Conservation (phyloP, 2,329 filamentous ascomycete species). For the Neofusicoccum laricinum region DNA sequence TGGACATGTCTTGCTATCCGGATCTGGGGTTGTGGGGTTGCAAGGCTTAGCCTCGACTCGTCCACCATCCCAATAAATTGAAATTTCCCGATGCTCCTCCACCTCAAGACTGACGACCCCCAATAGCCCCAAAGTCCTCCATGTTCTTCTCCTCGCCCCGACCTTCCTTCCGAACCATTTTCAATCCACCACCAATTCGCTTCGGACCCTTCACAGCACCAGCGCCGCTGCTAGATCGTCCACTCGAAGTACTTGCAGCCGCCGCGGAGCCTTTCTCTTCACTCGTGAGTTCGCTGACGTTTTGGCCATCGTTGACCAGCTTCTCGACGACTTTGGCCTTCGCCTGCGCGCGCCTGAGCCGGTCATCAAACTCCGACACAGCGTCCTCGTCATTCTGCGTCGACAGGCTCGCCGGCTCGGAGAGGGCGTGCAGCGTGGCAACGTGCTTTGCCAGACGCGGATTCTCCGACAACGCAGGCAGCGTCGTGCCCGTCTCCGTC, state of each 20-base stretch:
- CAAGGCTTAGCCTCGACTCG: no score
- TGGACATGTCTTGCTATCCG: not conserved
- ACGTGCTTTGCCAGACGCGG: constrained; percentile 74
- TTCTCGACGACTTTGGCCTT: constrained; percentile 85
- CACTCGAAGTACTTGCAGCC: not conserved
- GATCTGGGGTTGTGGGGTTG: no score
- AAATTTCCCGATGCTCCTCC: no score
- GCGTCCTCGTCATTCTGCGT: constrained; percentile 84
- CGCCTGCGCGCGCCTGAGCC: constrained; percentile 75
- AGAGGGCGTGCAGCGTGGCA: constrained; percentile 68
- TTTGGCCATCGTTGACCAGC: constrained; percentile 42
- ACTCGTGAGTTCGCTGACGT: not conserved
- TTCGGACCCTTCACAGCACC: constrained; percentile 20
- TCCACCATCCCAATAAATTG: not conserved
- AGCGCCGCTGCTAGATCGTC: not conserved
- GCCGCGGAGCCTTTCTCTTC: not conserved
- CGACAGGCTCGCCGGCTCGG: constrained; percentile 73
- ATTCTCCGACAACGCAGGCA: constrained; percentile 50
- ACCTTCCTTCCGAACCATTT: constrained; percentile 20
- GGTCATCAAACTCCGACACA: constrained; percentile 88
- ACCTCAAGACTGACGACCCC: not conserved
- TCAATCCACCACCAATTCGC: constrained; percentile 1
- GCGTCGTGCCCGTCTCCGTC: not conserved
- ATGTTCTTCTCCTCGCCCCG: constrained; percentile 26
- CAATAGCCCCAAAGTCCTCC: constrained; percentile 33